phyloP scores from a whole-genome alignment of 2,329 filamentous ascomycete species.

The Pestalotiopsis sp. region DNA sequence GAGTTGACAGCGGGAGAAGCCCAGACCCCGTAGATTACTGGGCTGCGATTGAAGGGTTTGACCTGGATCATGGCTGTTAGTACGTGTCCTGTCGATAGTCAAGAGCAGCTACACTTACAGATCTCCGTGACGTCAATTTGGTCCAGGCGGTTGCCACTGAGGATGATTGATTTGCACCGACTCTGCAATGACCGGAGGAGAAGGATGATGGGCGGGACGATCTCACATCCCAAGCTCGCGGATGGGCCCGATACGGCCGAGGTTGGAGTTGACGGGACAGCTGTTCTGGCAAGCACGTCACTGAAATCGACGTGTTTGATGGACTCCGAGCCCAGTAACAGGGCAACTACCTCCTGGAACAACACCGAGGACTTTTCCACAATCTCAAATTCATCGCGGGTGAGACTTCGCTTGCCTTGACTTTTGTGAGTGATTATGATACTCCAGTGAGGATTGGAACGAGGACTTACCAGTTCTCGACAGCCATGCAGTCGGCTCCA shows the following conservation, averaged over 20 bases:
- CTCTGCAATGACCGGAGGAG: slow-evolving; percentile 49
- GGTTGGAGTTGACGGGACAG: slow-evolving; percentile 13
- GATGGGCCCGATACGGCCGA: background rate
- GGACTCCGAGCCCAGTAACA: slow-evolving; percentile 58
- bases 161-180: slow-evolving; percentile 52
- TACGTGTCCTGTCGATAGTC: background rate
- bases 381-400: slow-evolving; percentile 49
- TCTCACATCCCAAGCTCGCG: slow-evolving; percentile 33
- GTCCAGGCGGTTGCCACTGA: slow-evolving; percentile 53
- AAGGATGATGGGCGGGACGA: slow-evolving; percentile 52
- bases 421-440: slow-evolving; percentile 21
- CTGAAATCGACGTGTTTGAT: slow-evolving; percentile 57
- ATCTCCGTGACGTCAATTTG: slow-evolving; percentile 51
- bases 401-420: slow-evolving; percentile 42
- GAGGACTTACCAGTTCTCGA: slow-evolving; percentile 51
- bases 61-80: slow-evolving; percentile 16
- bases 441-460: background rate
- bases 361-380: slow-evolving; percentile 53
- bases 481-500: slow-evolving; percentile 52
- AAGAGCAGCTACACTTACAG: slow-evolving; percentile 34
- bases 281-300: slow-evolving; percentile 38
- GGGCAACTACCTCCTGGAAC: slow-evolving; percentile 58
- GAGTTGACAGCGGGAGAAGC: slow-evolving; percentile 54
- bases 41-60: slow-evolving; percentile 31
- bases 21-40: slow-evolving; percentile 48